Evolutionary conservation across 495 filamentous ascomycete species (phyloP).

Genomic region (Delitschia confertaspora): DNA sequence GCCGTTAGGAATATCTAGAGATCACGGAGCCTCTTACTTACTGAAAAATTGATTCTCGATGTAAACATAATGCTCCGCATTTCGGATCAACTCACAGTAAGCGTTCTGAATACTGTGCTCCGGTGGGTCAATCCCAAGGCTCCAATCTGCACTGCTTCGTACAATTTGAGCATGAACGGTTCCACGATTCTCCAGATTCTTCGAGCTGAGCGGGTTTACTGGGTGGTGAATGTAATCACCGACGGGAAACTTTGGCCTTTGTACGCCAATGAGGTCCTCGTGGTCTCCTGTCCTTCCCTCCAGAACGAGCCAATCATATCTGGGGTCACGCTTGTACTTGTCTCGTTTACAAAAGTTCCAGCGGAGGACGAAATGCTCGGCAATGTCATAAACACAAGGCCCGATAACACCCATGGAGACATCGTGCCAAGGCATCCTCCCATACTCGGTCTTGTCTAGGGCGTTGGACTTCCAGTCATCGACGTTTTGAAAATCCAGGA

Average conservation of each 20-base stretch:
- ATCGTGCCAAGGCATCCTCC: slow-evolving; percentile 97
- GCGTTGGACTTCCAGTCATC: slow-evolving; percentile 88
- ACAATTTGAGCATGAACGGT: slow-evolving; percentile 76
- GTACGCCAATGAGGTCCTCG: slow-evolving; percentile 79
- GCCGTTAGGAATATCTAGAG: not conserved
- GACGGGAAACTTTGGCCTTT: slow-evolving; percentile 73
- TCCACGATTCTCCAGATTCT: slow-evolving; percentile 52
- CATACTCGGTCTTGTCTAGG: slow-evolving; percentile 83
- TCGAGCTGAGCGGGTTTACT: slow-evolving; percentile 48
- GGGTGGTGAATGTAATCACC: slow-evolving; percentile 84
- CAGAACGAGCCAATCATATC: slow-evolving; percentile 75
- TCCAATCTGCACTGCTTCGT: slow-evolving; percentile 85
- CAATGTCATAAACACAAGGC: slow-evolving; percentile 86
- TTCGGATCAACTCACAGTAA: slow-evolving; percentile 73
- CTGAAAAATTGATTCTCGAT: slow-evolving; percentile 98
- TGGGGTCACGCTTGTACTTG: slow-evolving; percentile 82
- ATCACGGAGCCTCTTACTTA: slow-evolving; percentile 12
- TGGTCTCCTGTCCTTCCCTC: slow-evolving; percentile 69
- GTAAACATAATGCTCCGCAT: slow-evolving; percentile 85
- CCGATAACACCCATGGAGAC: slow-evolving; percentile 84
- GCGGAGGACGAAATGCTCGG: slow-evolving; percentile 87
- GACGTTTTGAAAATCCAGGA: slow-evolving; percentile 92
- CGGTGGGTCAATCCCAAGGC: slow-evolving; percentile 69
- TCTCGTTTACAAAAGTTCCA: slow-evolving; percentile 98
- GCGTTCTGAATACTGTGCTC: slow-evolving; percentile 92